phyloP scores from a whole-genome alignment of 139 green algal genomes.

The Tetradesmus obliquus region DNA sequence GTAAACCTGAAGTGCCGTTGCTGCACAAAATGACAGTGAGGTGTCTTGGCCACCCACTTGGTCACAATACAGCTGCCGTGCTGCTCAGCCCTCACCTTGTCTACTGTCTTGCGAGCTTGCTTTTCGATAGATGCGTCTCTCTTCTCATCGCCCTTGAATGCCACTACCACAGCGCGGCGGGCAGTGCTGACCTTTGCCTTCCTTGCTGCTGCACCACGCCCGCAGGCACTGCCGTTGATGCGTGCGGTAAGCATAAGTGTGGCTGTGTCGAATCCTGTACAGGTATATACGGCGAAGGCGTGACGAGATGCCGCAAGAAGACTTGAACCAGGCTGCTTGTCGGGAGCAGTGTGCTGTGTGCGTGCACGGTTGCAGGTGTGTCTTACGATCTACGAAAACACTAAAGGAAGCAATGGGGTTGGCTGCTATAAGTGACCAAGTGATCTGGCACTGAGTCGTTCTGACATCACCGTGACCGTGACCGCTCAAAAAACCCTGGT shows the following conservation, averaged over 20 bases:
- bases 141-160: constrained; percentile 23
- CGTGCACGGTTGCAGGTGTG: neutral
- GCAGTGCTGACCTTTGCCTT: neutral
- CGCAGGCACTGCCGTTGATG: neutral
- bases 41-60: too few relatives aligned
- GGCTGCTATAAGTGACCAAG: neutral
- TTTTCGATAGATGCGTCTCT: neutral
- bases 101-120: neutral
- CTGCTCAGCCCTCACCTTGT: neutral
- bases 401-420: neutral
- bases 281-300: neutral
- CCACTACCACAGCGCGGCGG: neutral
- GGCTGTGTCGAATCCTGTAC: neutral
- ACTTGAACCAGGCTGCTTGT: neutral
- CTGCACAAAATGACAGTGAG: too few relatives aligned
- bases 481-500: neutral
- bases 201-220: neutral
- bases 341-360: neutral
- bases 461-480: neutral
- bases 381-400: too few relatives aligned
- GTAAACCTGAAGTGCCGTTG: too few relatives aligned
- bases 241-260: neutral
- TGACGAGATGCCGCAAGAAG: neutral
- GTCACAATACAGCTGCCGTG: too few relatives aligned
- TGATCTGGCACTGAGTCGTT: neutral